Conservation (phyloP, 768 basidiomycete species). For the Rhodotorula graminis region DNA sequence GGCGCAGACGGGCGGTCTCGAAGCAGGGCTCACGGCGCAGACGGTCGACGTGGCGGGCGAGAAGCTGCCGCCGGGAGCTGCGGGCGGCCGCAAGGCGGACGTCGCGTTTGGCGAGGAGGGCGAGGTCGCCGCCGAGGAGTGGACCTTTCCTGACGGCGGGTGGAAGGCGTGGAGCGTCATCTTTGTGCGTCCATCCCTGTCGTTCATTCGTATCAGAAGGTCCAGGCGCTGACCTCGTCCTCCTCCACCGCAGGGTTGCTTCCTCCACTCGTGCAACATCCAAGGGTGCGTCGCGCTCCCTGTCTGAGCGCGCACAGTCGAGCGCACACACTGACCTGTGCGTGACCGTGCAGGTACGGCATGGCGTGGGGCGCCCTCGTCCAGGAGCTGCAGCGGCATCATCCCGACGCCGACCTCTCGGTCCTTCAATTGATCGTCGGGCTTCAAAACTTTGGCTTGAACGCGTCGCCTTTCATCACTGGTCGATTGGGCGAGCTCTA, state of each 20-base stretch:
- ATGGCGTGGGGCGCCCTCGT: constrained; percentile 16
- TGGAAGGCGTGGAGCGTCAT: constrained; percentile 31
- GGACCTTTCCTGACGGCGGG: constrained; percentile 33
- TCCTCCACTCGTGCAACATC: constrained; percentile 8
- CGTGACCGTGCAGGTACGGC: background rate
- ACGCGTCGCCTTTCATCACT: constrained; percentile 11
- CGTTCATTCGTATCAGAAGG: too few relatives aligned
- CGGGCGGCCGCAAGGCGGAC: background rate
- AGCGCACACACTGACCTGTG: background rate
- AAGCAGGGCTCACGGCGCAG: background rate
- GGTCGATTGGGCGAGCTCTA: constrained; percentile 24
- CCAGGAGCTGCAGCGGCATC: background rate
- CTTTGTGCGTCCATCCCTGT: constrained; percentile 12
- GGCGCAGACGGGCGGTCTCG: background rate
- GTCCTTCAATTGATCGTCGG: constrained; percentile 1
- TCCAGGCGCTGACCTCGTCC: background rate
- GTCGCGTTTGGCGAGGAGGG: constrained; percentile 8
- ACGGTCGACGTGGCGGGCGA: background rate
- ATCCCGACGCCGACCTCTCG: background rate
- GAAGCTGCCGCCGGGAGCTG: background rate
- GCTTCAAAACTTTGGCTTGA: constrained; percentile 9
- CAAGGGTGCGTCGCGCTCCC: constrained; percentile 1
- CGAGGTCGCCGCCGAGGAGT: constrained; percentile 8
- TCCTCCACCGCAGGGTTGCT: constrained; percentile 12
- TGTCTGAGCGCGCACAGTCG: too few relatives aligned